A percentile compares a stretch with the other conserved stretches of the same genome.
phyloP scores from a whole-genome alignment of 441 rosid genomes.

The Corymbia calophylla region DNA sequence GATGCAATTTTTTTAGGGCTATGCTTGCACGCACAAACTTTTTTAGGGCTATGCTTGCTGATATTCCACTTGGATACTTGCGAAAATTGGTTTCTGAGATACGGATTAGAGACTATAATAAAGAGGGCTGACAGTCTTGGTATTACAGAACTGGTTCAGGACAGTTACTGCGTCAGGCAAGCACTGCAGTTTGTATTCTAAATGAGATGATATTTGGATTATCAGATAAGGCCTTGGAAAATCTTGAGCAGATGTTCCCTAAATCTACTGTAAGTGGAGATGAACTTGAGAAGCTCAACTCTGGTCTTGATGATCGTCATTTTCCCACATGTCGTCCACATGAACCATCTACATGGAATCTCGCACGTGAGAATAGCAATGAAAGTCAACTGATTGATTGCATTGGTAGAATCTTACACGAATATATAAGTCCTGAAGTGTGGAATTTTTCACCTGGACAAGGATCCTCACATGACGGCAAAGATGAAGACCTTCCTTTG shows the following conservation, averaged over 20 bases:
- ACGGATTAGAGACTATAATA: conserved; percentile 53
- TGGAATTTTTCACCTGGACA: conserved; percentile 83
- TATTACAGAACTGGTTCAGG: conserved; percentile 74
- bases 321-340: background rate
- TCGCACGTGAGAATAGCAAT: conserved; percentile 34
- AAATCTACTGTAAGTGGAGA: conserved; percentile 32
- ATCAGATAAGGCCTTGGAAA: conserved; percentile 54
- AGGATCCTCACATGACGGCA: conserved; percentile 26
- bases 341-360: conserved; percentile 44
- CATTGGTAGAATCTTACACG: conserved; percentile 82
- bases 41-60: conserved; percentile 5
- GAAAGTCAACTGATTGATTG: conserved; percentile 61
- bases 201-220: conserved; percentile 90
- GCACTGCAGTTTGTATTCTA: conserved; percentile 75
- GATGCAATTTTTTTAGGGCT: background rate
- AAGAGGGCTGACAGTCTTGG: conserved; percentile 87
- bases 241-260: conserved; percentile 43
- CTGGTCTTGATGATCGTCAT: conserved; percentile 9
- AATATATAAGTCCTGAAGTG: conserved; percentile 74
- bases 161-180: conserved; percentile 73
- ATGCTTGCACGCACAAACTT: no score
- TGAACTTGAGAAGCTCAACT: conserved; percentile 10
- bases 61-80: conserved; percentile 66
- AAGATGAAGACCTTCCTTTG: conserved; percentile 38
- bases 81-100: conserved; percentile 69